Evolutionary conservation across 306 rosid genomes (phyloP).

Genomic region (Fagus sylvatica): DNA sequence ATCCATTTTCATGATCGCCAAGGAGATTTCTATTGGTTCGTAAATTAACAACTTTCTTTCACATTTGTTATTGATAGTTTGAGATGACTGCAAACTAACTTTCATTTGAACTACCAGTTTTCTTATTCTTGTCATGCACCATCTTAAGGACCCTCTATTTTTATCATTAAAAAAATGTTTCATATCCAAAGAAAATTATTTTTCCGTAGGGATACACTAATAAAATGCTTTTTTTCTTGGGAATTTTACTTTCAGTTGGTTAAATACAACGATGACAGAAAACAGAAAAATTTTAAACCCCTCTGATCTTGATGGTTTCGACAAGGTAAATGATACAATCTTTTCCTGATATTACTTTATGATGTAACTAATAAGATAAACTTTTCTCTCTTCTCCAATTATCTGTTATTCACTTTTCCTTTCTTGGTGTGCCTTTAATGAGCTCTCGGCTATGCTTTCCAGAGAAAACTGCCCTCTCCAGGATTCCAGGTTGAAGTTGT

Average conservation of each 20-base stretch:
- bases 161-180: background rate
- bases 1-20: slow-evolving; percentile 92
- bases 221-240: background rate
- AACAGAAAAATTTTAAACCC: slow-evolving; percentile 53
- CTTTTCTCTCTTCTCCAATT: background rate
- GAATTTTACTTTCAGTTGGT: slow-evolving; percentile 63
- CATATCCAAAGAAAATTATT: background rate
- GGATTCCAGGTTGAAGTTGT: slow-evolving; percentile 85
- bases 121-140: background rate
- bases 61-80: slow-evolving; percentile 6
- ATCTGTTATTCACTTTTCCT: slow-evolving; percentile 5
- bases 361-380: background rate
- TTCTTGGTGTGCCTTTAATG: slow-evolving; percentile 18
- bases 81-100: slow-evolving; percentile 8
- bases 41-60: slow-evolving; percentile 13
- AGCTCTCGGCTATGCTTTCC: slow-evolving; percentile 27
- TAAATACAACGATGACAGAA: slow-evolving; percentile 77
- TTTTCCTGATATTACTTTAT: slow-evolving; percentile 8
- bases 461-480: slow-evolving; percentile 88
- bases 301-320: slow-evolving; percentile 84
- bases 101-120: slow-evolving; percentile 2
- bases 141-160: background rate
- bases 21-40: slow-evolving; percentile 97
- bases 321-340: slow-evolving; percentile 56
- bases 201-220: slow-evolving; percentile 5